Percentiles rank a stretch among this genome's conserved stretches.
These are phyloP conservation scores for Agastache rugosa DNA, from an alignment of 257 asterid species.

Conservation along the genomic window DNA sequence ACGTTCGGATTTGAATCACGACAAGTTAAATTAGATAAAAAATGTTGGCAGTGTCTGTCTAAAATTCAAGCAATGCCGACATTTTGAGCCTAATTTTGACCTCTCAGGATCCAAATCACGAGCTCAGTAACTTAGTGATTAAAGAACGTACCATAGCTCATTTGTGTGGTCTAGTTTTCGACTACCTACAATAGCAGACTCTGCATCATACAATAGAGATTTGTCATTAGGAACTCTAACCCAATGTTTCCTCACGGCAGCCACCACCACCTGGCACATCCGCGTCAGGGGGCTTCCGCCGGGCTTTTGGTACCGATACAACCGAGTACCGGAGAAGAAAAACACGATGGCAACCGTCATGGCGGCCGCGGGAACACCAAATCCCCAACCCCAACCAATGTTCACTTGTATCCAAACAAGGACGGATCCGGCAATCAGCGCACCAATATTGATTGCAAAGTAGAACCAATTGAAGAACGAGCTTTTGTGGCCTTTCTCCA, in stretches of 20 bases:
- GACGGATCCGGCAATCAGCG: conserved; percentile 62
- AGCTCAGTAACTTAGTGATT: too few species aligned
- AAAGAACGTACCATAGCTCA: too few species aligned
- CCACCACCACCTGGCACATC: conserved; percentile 68
- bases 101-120: too few species aligned
- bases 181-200: too few species aligned
- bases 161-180: too few species aligned
- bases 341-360: conserved; percentile 62
- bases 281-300: conserved; percentile 82
- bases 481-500: conserved; percentile 60
- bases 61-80: neutral
- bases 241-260: conserved; percentile 54
- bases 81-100: too few species aligned
- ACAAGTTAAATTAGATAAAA: too few species aligned
- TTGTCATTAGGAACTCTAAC: conserved; percentile 54
- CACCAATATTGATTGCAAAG: conserved; percentile 68
- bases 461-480: conserved; percentile 78
- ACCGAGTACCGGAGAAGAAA: conserved; percentile 69
- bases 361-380: conserved; percentile 65
- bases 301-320: conserved; percentile 71
- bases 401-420: conserved; percentile 64
- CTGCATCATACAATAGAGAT: conserved; percentile 38
- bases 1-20: too few species aligned
- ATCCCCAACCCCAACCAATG: conserved; percentile 81
- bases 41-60: too few species aligned